Evolutionary conservation across 495 filamentous ascomycete species (phyloP).

Genomic region (Penicillium dipodomyicola): DNA sequence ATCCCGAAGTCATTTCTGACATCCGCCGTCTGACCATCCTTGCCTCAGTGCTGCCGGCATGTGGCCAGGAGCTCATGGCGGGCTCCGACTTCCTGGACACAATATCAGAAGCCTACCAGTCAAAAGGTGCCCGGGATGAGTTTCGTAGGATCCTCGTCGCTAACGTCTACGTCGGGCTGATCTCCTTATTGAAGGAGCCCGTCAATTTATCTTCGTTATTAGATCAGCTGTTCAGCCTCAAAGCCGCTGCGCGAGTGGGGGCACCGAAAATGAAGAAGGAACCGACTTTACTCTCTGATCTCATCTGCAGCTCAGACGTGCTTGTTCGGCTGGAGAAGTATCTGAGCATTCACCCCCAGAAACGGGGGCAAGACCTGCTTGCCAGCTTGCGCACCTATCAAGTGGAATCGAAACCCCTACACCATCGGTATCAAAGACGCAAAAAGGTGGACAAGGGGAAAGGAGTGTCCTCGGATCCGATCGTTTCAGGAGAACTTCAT

Average conservation of each 20-base stretch:
- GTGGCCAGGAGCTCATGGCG: slow-evolving; percentile 63
- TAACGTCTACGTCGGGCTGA: slow-evolving; percentile 67
- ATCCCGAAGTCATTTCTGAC: slow-evolving; percentile 30
- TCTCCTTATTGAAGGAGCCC: slow-evolving; percentile 61
- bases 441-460: slow-evolving; percentile 72
- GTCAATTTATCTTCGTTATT: slow-evolving; percentile 69
- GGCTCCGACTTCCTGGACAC: slow-evolving; percentile 85
- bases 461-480: slow-evolving; percentile 43
- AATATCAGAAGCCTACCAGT: slow-evolving; percentile 61
- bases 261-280: slow-evolving; percentile 37
- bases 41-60: slow-evolving; percentile 33
- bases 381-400: slow-evolving; percentile 45
- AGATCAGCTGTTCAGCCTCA: slow-evolving; percentile 80
- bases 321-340: slow-evolving; percentile 51
- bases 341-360: slow-evolving; percentile 51
- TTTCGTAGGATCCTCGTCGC: slow-evolving; percentile 63
- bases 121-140: slow-evolving; percentile 48
- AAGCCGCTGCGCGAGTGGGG: slow-evolving; percentile 59
- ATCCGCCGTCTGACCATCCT: slow-evolving; percentile 43
- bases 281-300: slow-evolving; percentile 45
- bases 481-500: slow-evolving; percentile 57
- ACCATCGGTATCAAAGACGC: slow-evolving; percentile 53
- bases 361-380: slow-evolving; percentile 44
- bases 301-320: slow-evolving; percentile 44
- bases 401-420: slow-evolving; percentile 47